These are phyloP conservation scores for Lindgomyces ingoldianus DNA, from an alignment of 495 filamentous ascomycete genomes.

Conservation along the genomic window DNA sequence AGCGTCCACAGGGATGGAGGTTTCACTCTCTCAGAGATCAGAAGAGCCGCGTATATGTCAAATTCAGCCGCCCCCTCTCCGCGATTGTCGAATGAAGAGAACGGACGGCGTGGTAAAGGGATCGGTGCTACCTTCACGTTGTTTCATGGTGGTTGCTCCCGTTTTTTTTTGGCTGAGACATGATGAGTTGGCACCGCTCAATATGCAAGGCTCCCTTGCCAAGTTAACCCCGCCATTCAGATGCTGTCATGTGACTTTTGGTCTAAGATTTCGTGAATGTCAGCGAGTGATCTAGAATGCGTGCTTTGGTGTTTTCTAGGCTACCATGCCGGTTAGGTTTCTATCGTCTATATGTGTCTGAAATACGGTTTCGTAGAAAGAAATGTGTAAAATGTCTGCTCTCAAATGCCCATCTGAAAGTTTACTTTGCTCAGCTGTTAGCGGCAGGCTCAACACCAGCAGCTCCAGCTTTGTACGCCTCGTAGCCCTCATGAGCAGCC, in stretches of 20 bases:
- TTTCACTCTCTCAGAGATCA: no score
- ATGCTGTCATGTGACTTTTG: neutral
- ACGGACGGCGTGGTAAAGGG: slow-evolving; percentile 19
- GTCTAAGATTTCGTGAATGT: neutral
- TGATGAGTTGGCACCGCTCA: slow-evolving; percentile 27
- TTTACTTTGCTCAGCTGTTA: neutral
- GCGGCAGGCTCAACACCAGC: slow-evolving; percentile 36
- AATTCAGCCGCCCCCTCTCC: slow-evolving; percentile 30
- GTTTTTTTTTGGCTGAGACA: slow-evolving; percentile 4
- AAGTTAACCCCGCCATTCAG: neutral
- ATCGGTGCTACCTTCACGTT: slow-evolving; percentile 20
- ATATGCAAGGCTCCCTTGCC: neutral
- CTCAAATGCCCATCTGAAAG: neutral
- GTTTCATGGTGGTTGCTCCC: neutral
- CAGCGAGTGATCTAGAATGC: no score
- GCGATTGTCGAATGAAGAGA: slow-evolving; percentile 29
- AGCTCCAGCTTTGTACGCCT: slow-evolving; percentile 43
- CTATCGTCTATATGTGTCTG: no score
- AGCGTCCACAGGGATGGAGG: no score
- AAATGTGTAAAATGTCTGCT: no score
- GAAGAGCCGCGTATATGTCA: neutral
- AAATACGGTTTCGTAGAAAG: no score
- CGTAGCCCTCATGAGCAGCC: slow-evolving; percentile 43
- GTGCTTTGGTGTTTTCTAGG: neutral
- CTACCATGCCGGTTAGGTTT: no score